Evolutionary conservation across 805 yeast species (phyloP), one percentile per base, ranked within the genome.

Genomic region (fission yeast (Schizosaccharomyces pombe)): DNA sequence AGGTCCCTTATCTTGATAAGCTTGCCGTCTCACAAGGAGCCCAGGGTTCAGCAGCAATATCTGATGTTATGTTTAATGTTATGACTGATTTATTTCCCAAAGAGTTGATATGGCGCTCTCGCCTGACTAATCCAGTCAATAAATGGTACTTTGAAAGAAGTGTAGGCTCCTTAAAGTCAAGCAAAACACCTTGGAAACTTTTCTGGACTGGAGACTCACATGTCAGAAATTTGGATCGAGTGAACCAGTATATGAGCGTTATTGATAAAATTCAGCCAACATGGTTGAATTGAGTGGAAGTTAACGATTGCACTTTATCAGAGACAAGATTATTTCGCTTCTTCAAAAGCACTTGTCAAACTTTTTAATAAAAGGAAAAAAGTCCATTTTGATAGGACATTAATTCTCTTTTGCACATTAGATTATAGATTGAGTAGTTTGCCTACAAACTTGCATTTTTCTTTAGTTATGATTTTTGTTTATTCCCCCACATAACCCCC

Each of bases 1-100:
- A 61, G 28, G 72, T 85, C 32, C 84, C 95, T 0, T 91, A 91
- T 60, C 70, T 91, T 54, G 98, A 91, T 65, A 91, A 91, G 65
- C 85, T 91, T 69, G 97, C 97, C 0, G 94, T 91, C 11, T 73
- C 83, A 43, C 78, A 81, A 47, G 72, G 75, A 52, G 72, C 84
- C 57, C 97, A 91, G 66, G 97, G 98, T 0, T 77, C 91, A 0
- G 79, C 93, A 3, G 94, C 96, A 3, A 79, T 89, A 12, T 96
- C 98, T 0, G 98, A 91, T 63, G 77, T 91, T 24, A 79, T 89
- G 26, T 86, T 91, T 70, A 91, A 89, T 63, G 72, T 82, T 5
- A 77, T 91, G 71, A 70, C 71, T 43, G 76, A 75, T 53, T 65
- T 77, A 37, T 87, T 79, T 62, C 82, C 85, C 0, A 67, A 73